Conservation (phyloP, 345 rosid species). For the Theobroma cacao region DNA sequence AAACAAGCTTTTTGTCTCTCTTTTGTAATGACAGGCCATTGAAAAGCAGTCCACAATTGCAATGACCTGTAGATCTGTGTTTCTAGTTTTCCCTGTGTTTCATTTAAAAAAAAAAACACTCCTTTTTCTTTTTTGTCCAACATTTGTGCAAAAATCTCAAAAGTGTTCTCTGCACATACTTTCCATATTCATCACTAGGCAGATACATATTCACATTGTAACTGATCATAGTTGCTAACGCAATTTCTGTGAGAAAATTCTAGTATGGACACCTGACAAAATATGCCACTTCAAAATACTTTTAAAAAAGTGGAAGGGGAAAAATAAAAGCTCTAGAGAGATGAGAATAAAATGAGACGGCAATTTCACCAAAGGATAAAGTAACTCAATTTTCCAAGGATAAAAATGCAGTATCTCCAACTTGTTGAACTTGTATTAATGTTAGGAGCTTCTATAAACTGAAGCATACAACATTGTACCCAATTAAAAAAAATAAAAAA, state of each 20-base stretch:
- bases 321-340: slow-evolving; percentile 3
- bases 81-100: not conserved
- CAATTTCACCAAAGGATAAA: not conserved
- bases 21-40: not conserved
- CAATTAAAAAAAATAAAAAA: not conserved
- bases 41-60: not conserved
- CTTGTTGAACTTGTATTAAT: no score
- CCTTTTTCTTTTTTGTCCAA: not conserved
- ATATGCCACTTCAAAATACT: not conserved
- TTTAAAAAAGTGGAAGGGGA: not conserved
- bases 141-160: not conserved
- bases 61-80: not conserved
- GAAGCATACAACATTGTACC: not conserved
- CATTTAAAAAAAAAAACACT: not conserved
- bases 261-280: not conserved
- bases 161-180: not conserved
- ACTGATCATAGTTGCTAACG: not conserved
- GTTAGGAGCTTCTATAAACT: no score
- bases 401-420: not conserved
- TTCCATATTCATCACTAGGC: not conserved
- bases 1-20: not conserved
- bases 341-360: not conserved
- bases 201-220: not conserved
- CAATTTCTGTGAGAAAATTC: not conserved
- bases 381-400: not conserved